Percentiles rank a stretch among this genome's conserved stretches.
These are phyloP conservation scores for Trichosanthes truncata DNA, from an alignment of 306 rosid genomes.

Conservation along the genomic window DNA sequence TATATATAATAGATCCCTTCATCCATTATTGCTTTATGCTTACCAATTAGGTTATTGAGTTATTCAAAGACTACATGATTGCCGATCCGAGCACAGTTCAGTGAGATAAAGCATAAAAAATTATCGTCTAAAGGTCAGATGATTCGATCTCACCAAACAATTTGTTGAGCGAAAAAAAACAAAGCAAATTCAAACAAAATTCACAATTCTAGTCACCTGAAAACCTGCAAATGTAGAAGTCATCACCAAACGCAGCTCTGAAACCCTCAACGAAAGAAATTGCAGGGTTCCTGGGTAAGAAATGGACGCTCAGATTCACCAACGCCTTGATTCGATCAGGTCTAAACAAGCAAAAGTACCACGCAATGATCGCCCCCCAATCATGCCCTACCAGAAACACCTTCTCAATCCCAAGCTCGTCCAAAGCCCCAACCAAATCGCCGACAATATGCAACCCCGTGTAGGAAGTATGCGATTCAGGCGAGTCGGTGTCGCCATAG, in stretches of 20 bases:
- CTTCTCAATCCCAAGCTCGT: slow-evolving; percentile 2
- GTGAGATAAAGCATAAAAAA: too few species aligned
- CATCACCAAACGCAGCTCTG: slow-evolving; percentile 34
- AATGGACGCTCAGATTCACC: slow-evolving; percentile 47
- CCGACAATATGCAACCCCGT: slow-evolving; percentile 22
- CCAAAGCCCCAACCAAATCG: slow-evolving; percentile 26
- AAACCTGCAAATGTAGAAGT: slow-evolving; percentile 61
- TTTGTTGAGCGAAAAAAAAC: too few species aligned
- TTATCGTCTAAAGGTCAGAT: too few species aligned
- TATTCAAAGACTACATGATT: too few species aligned
- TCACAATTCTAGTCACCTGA: slow-evolving; percentile 25
- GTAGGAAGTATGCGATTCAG: slow-evolving; percentile 35
- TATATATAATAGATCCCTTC: too few species aligned
- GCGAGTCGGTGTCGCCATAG: slow-evolving; percentile 61
- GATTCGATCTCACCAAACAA: too few species aligned
- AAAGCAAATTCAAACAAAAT: not conserved
- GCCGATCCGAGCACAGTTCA: too few species aligned
- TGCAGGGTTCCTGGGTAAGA: slow-evolving; percentile 15
- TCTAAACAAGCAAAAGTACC: slow-evolving; percentile 3
- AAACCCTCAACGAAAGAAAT: slow-evolving; percentile 23
- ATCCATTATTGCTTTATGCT: too few species aligned
- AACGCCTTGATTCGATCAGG: slow-evolving; percentile 11
- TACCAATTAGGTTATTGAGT: too few species aligned
- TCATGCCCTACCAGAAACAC: slow-evolving; percentile 47
- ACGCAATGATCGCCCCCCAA: not conserved